These are phyloP conservation scores for Penicillium parvum DNA, from an alignment of 495 filamentous ascomycete genomes.

Conservation along the genomic window DNA sequence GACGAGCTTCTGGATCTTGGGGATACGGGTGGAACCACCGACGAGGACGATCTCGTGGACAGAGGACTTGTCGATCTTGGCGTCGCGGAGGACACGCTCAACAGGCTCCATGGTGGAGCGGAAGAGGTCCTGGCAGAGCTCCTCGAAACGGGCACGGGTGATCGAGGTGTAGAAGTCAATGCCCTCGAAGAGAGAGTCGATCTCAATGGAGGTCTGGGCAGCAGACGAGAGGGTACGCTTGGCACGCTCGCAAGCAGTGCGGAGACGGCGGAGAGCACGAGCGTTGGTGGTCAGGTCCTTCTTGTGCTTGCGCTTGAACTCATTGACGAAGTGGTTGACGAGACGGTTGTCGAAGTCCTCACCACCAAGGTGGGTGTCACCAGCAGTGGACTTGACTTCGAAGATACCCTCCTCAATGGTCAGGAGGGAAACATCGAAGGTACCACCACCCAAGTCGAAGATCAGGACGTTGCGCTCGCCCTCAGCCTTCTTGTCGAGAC, in stretches of 20 bases:
- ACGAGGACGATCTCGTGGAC: constrained; percentile 98
- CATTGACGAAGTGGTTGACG: constrained; percentile 90
- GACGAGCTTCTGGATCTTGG: constrained; percentile 76
- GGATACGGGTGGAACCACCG: constrained; percentile 98
- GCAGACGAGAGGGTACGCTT: constrained; percentile 97
- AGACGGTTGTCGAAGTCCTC: constrained; percentile 99
- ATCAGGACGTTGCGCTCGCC: constrained; percentile 99
- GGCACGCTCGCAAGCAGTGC: constrained; percentile 98
- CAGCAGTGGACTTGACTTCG: constrained; percentile 97
- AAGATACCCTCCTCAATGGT: constrained; percentile 99
- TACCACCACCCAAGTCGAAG: constrained; percentile 99
- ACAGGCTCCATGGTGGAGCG: constrained; percentile 94
- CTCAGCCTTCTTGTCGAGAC: constrained; percentile 92
- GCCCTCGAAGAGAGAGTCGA: constrained; percentile 97
- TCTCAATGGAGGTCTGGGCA: constrained; percentile 96
- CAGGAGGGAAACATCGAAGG: constrained; percentile 98
- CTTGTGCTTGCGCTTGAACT: constrained; percentile 90
- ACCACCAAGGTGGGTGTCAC: constrained; percentile 98
- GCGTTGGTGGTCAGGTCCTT: constrained; percentile 79
- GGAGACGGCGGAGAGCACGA: constrained; percentile 94
- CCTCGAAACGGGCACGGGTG: constrained; percentile 99
- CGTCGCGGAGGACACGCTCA: constrained; percentile 96
- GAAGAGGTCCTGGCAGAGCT: constrained; percentile 96
- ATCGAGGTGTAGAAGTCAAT: constrained; percentile 98
- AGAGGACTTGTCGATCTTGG: constrained; percentile 86